Evolutionary conservation across 106 monocot species (phyloP), one percentile per base, ranked within the genome.

Genomic region (Amphibolis antarctica): DNA sequence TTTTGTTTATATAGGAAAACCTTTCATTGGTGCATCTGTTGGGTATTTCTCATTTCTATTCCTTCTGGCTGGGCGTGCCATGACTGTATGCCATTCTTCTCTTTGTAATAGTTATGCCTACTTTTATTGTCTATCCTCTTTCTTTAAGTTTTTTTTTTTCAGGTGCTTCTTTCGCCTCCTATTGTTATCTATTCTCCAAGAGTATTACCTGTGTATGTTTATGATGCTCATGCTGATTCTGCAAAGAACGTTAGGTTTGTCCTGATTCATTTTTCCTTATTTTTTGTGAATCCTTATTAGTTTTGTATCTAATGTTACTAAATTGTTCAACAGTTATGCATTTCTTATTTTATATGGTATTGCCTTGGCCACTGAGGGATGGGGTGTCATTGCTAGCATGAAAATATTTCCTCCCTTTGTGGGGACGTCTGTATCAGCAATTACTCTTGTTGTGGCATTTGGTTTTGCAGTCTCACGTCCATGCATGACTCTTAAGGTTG

Each of bases 161-260:
- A 96, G 94, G 86, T 96, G 10, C 86, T 96, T 61, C 94, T 96
- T 76, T 96, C 94, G 20, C 94, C 94, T 23, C 89, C 94, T 28
- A 86, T 96, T 76, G 89, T 96, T n/a, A 89, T 96, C 31, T 96
- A 96, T 80, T 96, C 94, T 60, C 94, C 94, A 27, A 81, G 94
- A 64, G 82, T 96, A 46, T 72, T 96, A 51, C 94, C 94, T 44
- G 89, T 89, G 26, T 96, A 89, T 82, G 84, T 96, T 71, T 96
- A 96, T 82, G 94, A 96, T 84, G 89, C 94, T 57, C 94, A 96
- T 84, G 89, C 94, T 68, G 94, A 96, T 69, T 96, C 77, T 74
- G 94, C 89, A 24, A 96, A 96, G 77, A 96, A 96, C 80, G 89
- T 96, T 62, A 96, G 94, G 94, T 96, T 58, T 22, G 79, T 68